Conservation (phyloP, 1,284 basidiomycete species). For the Microbotryum saponariae region DNA sequence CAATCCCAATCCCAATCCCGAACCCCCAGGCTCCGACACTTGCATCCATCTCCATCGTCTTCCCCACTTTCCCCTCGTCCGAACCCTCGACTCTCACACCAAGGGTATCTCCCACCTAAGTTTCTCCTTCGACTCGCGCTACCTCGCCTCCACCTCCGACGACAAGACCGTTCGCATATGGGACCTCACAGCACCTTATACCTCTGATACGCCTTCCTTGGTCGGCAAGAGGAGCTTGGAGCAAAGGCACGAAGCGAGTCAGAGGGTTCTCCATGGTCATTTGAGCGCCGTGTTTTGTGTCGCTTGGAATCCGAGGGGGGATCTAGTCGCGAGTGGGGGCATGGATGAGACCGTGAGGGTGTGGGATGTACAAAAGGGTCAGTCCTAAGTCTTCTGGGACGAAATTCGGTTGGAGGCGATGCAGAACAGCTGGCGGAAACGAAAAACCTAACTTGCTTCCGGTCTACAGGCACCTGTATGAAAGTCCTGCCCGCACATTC, state of each 20-base stretch:
- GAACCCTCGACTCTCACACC: slow-evolving; percentile 15
- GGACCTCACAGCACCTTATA: slow-evolving; percentile 48
- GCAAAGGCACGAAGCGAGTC: not conserved
- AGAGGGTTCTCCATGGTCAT: slow-evolving; percentile 53
- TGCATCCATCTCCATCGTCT: slow-evolving; percentile 27
- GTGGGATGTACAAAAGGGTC: slow-evolving; percentile 88
- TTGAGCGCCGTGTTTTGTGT: slow-evolving; percentile 91
- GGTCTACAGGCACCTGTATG: slow-evolving; percentile 53
- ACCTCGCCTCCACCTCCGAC: slow-evolving; percentile 80
- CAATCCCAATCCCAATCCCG: too few relatives aligned
- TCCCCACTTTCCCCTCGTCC: slow-evolving; percentile 20
- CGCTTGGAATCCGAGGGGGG: slow-evolving; percentile 80
- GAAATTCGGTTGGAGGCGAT: too few relatives aligned
- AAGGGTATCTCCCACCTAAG: slow-evolving; percentile 76
- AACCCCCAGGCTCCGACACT: slow-evolving; percentile 19
- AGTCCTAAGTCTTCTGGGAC: slow-evolving; percentile 18
- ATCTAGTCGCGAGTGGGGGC: slow-evolving; percentile 80
- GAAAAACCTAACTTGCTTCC: not conserved
- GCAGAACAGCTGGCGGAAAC: too few relatives aligned
- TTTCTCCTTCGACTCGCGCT: slow-evolving; percentile 72
- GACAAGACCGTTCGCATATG: slow-evolving; percentile 78
- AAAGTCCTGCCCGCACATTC: slow-evolving; percentile 81
- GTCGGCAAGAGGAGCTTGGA: not conserved
- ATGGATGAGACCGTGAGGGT: slow-evolving; percentile 91
- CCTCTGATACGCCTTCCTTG: not conserved